Conservation (phyloP, 2,329 filamentous ascomycete species). For the Corinectria fuckeliana region DNA sequence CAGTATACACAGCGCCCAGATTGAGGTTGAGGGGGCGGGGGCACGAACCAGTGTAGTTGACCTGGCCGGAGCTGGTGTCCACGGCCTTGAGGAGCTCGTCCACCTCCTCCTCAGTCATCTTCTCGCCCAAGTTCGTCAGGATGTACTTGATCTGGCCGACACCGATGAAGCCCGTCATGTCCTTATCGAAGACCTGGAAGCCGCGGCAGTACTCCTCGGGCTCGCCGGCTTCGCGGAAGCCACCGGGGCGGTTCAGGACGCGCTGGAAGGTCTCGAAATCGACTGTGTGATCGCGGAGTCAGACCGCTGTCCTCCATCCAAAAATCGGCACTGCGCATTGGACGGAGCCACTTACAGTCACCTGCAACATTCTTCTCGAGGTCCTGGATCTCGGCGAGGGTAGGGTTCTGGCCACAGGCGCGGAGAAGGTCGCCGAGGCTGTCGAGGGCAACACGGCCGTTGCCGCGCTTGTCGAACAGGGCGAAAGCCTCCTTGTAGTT, state of each 20-base stretch:
- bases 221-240: conserved; percentile 97
- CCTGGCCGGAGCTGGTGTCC: conserved; percentile 93
- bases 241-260: conserved; percentile 94
- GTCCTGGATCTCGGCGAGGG: conserved; percentile 88
- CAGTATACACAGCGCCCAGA: background rate
- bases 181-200: conserved; percentile 99
- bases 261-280: conserved; percentile 98
- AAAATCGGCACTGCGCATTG: background rate
- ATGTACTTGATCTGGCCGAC: conserved; percentile 98
- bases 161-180: conserved; percentile 97
- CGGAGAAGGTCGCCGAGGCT: conserved; percentile 92
- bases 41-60: conserved; percentile 87
- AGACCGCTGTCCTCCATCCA: conserved; percentile 9
- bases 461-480: conserved; percentile 99
- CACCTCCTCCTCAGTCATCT: conserved; percentile 99
- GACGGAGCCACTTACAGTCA: conserved; percentile 75
- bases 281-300: conserved; percentile 60
- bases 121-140: conserved; percentile 96
- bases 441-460: conserved; percentile 85
- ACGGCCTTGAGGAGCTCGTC: conserved; percentile 98
- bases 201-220: conserved; percentile 98
- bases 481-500: conserved; percentile 99
- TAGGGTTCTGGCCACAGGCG: conserved; percentile 98
- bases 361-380: conserved; percentile 87
- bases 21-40: background rate